Percentiles rank a stretch among this genome's conserved stretches.
Evolutionary conservation across 1,139 yeast genomes (phyloP).

Genomic region (Pichia sp.): DNA sequence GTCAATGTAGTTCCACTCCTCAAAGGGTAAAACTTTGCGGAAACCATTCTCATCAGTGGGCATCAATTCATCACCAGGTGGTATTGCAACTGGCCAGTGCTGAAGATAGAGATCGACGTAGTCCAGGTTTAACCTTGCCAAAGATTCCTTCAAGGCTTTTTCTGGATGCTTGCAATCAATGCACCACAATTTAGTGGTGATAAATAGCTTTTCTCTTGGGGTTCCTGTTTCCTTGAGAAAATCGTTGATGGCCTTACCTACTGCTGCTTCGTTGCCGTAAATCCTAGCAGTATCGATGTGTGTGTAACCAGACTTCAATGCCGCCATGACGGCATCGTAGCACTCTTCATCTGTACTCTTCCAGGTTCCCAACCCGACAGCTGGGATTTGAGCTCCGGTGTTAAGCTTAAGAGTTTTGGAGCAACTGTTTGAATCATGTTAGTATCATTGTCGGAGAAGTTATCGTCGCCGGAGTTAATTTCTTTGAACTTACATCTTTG

Average conservation of each 20-base stretch:
- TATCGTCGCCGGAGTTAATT: too few relatives aligned
- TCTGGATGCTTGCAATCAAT: constrained; percentile 1
- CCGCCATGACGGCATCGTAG: constrained; percentile 56
- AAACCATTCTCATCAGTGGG: constrained; percentile 41
- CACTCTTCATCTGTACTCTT: constrained; percentile 55
- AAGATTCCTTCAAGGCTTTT: constrained; percentile 45
- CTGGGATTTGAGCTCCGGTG: constrained; percentile 42
- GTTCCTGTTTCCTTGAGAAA: constrained; percentile 48
- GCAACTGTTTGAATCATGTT: background rate
- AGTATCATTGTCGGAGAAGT: background rate
- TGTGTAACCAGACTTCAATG: constrained; percentile 65
- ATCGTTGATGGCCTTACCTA: constrained; percentile 58
- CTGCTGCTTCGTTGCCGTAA: constrained; percentile 62
- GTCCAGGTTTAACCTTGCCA: constrained; percentile 54
- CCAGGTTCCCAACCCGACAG: constrained; percentile 61
- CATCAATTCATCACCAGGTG: constrained; percentile 27
- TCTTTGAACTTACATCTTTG: background rate
- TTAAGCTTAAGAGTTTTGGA: constrained; percentile 13
- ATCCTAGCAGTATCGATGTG: constrained; percentile 78
- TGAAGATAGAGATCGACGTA: constrained; percentile 75
- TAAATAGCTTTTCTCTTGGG: constrained; percentile 64
- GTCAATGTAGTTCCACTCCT: constrained; percentile 42
- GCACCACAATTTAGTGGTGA: constrained; percentile 81
- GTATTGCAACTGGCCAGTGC: constrained; percentile 71
- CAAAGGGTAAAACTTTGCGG: constrained; percentile 36